Evolutionary conservation across 257 asterid species (phyloP).

Genomic region (Mitragyna speciosa): DNA sequence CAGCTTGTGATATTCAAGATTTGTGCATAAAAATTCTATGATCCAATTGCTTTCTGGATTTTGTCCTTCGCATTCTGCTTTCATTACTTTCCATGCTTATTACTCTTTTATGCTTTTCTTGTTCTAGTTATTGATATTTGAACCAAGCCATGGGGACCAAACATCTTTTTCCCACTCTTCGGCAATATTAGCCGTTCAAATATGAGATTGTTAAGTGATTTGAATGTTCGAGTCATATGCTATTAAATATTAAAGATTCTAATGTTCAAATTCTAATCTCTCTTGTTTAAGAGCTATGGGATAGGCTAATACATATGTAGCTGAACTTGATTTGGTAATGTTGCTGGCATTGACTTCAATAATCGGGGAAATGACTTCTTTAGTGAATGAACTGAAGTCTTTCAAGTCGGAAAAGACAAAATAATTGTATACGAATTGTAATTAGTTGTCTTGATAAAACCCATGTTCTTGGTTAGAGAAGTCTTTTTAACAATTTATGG

Average conservation of each 20-base stretch:
- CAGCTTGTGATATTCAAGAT: background rate
- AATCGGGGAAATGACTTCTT: background rate
- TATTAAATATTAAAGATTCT: background rate
- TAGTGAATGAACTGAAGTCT: background rate
- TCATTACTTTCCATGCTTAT: conserved; percentile 2
- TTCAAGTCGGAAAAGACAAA: background rate
- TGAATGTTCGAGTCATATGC: background rate
- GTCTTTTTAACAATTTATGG: conserved; percentile 21
- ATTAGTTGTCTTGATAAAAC: conserved; percentile 27
- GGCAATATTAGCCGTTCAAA: background rate
- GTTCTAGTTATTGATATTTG: background rate
- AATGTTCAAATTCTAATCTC: background rate
- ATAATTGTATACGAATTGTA: conserved; percentile 2
- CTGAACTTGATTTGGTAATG: background rate
- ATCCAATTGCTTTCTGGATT: background rate
- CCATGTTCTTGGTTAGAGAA: conserved; percentile 39
- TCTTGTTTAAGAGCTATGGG: background rate
- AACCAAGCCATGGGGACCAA: background rate
- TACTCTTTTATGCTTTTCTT: background rate
- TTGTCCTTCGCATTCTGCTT: conserved; percentile 1
- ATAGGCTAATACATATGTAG: background rate
- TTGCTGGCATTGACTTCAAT: background rate
- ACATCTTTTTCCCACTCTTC: background rate
- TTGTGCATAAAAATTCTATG: background rate
- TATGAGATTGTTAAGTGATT: background rate